These are phyloP conservation scores for Aureobasidium sp. DNA, from an alignment of 2,329 filamentous ascomycete genomes.

Conservation along the genomic window DNA sequence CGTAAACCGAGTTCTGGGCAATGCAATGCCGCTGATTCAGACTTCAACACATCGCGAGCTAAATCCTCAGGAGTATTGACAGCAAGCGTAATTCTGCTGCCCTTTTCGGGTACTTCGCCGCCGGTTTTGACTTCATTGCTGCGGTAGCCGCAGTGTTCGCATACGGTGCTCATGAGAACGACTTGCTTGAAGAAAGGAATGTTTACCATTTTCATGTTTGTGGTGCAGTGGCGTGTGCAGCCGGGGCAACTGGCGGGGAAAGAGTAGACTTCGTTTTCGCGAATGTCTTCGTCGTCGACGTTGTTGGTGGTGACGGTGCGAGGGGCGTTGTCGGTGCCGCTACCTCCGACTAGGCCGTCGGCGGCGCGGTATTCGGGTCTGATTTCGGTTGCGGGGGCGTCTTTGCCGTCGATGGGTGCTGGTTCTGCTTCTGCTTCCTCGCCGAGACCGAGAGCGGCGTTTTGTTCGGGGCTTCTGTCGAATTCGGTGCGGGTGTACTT, in stretches of 20 bases:
- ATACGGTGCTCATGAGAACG: constrained; percentile 88
- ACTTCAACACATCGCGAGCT: constrained; percentile 89
- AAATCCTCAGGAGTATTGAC: constrained; percentile 66
- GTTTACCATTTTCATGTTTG: constrained; percentile 98
- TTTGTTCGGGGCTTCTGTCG: constrained; percentile 73
- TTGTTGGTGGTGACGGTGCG: constrained; percentile 26
- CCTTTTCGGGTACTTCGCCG: constrained; percentile 78
- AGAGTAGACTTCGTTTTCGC: constrained; percentile 85
- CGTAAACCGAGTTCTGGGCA: constrained; percentile 81
- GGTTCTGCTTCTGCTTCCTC: constrained; percentile 21
- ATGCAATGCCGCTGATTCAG: constrained; percentile 78
- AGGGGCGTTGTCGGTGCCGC: not conserved
- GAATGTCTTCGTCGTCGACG: constrained; percentile 54
- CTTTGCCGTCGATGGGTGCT: constrained; percentile 20
- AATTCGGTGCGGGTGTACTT: constrained; percentile 89
- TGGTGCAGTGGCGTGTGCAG: constrained; percentile 75
- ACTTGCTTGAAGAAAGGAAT: constrained; percentile 98
- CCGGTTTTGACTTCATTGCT: constrained; percentile 98
- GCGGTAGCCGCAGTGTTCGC: constrained; percentile 79
- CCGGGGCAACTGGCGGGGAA: constrained; percentile 90
- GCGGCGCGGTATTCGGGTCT: constrained; percentile 44
- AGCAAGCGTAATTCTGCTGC: constrained; percentile 70
- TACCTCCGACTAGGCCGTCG: constrained; percentile 20
- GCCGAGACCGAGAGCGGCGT: constrained; percentile 71
- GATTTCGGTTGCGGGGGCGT: constrained; percentile 49